Base-by-base conservation (phyloP, 202 grass and related monocot species). In the Schoenoplectus triqueter region DNA sequence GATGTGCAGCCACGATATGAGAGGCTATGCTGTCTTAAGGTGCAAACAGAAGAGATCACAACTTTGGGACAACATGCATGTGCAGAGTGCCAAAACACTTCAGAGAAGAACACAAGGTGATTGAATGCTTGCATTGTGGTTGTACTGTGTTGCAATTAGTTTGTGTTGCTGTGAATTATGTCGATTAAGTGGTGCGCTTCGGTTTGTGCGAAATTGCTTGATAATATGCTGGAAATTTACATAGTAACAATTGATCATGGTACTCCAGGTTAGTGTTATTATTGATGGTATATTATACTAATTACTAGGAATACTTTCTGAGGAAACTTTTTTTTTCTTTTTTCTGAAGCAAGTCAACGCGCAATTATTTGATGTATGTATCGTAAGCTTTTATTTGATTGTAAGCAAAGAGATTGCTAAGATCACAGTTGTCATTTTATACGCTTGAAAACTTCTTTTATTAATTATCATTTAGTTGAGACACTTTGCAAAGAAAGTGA, bases 21-120 rank as follows among this genome's bases (percentile, higher is more conserved):
- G 85, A 85, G 73, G 3, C 81, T 90, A 64, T 90, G 88, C 81
- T 90, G 85, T 81, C 88, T 90, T 9, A 66, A 31, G 72, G 64
- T 90, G 88, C 73, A 87, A 92, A 78, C 92, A 95, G 42, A 92
- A 83, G 92, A 85, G 92, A 95, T 78, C 92, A 92, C 86, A 95
- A 95, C 69, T 95, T 95, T 39, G 87, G 31, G 42, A 92, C 88
- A 61, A 89, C 92, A 1, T 90, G 64, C 85, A 86, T 90, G 9
- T 90, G 88, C 64, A 86, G 85, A 52, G 85, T 90, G 20, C 88
- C 88, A 14, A 90, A 87, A 80, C 88, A 90, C 65, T 57, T 87
- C 19, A 84, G 88, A 82, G 85, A 87, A 87, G 88, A 90, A 47
- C 59, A 78, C 31, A 83, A 90, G 60, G 88, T 90, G 21, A 90